Evolutionary conservation across 2,329 filamentous ascomycete genomes (phyloP), one percentile per base, ranked within the genome.

Genomic region (Botrytis pseudocinerea): DNA sequence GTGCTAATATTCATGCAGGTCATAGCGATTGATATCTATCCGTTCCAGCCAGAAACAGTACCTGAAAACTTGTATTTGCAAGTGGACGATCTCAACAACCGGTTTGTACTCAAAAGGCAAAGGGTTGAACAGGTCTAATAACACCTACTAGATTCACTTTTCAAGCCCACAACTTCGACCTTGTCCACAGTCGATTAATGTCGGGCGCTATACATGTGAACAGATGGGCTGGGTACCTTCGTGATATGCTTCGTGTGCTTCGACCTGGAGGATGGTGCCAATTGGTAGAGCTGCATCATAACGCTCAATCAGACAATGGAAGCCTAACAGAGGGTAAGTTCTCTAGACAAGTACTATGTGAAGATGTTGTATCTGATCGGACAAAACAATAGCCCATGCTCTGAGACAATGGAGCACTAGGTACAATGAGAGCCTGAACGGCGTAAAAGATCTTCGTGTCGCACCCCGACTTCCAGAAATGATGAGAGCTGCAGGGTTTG

Each of bases 201-300:
- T 74, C 78, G 28, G 64, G 73, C n/a, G 78, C 77, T 16, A 78
- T 80, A 51, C 79, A 80, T 62, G 66, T 64, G 35, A 78, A 86
- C 75, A 87, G 93, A 81, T 98, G 95, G 95, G 82, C 84, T 72
- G 86, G 86, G 46, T 97, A 97, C 82, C 82, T 97, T 76, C 85
- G 86, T 77, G 95, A 97, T 77, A 92, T 97, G 74, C 88, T 89
- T 76, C 86, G 89, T 35, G 87, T 94, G 16, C 84, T 95, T 75
- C 91, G 89, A 69, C 91, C 90, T 9, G 92, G 91, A 2, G 94
- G 95, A 1, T 97, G 94, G 93, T 87, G 92, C 74, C 94, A 97
- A 80, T 91, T 97, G 87, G 88, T 93, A n/a, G 95, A 97, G 80
- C 88, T 95, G 78, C 94, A 97, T 79, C 91, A 91, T 81, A 93